These are phyloP conservation scores for Symbiodinium natans DNA, from an alignment of 73 alveolate species.

Conservation along the genomic window DNA sequence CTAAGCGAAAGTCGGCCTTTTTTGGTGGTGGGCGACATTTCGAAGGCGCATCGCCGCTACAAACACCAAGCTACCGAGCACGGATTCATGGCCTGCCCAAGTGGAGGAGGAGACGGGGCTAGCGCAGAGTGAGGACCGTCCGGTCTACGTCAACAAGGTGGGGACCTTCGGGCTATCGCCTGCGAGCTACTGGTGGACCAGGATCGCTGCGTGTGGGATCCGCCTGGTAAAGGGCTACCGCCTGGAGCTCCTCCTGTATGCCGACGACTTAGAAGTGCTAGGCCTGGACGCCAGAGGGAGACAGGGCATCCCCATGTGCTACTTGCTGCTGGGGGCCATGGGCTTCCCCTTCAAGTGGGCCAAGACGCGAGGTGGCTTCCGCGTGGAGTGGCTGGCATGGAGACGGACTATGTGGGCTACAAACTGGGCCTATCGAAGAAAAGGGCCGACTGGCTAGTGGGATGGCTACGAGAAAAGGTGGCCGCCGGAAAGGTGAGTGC, in stretches of 20 bases:
- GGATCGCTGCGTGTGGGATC: background rate
- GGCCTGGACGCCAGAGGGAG: background rate
- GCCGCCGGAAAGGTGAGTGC: background rate
- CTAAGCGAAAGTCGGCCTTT: too few relatives aligned
- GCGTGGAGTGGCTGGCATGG: background rate
- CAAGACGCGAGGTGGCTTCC: constrained; percentile 9
- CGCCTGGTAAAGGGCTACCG: background rate
- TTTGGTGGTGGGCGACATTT: too few relatives aligned
- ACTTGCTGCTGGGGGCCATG: background rate
- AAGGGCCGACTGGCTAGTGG: background rate
- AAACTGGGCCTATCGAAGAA: background rate
- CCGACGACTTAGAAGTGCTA: constrained; percentile 13
- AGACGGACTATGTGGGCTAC: background rate
- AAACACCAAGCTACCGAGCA: too few relatives aligned
- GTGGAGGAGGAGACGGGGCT: too few relatives aligned
- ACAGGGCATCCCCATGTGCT: background rate
- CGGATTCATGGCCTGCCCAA: too few relatives aligned
- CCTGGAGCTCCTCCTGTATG: background rate
- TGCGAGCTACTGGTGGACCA: background rate
- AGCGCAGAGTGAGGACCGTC: background rate
- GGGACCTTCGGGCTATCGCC: constrained; percentile 3
- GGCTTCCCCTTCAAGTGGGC: constrained; percentile 35
- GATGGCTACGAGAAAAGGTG: background rate
- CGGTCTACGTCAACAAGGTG: constrained; percentile 32
- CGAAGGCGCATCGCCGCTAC: too few relatives aligned